phyloP scores from a whole-genome alignment of 2,329 filamentous ascomycete species.

The Trichoderma afroharzianum region DNA sequence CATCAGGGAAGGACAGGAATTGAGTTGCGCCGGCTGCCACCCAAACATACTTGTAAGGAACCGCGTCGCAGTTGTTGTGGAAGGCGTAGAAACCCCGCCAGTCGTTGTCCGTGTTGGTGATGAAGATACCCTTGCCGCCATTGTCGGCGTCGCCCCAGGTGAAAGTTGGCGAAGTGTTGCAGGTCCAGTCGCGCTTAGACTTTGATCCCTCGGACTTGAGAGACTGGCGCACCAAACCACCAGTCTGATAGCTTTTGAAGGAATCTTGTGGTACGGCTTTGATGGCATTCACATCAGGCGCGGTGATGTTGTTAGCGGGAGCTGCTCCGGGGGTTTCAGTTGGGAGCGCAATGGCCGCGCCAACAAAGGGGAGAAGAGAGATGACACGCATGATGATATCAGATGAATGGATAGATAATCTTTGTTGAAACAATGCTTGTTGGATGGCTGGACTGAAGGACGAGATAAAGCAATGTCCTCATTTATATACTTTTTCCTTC shows the following conservation, averaged over 20 bases:
- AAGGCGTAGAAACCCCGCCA: background rate
- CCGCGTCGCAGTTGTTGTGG: background rate
- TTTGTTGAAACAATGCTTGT: background rate
- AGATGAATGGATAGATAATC: background rate
- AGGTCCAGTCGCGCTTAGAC: background rate
- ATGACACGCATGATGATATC: background rate
- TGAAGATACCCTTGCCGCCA: background rate
- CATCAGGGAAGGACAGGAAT: constrained; percentile 26
- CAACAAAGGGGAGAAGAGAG: background rate
- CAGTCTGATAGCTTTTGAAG: background rate
- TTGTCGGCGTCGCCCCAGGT: background rate
- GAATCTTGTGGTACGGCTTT: background rate
- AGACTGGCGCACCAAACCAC: background rate
- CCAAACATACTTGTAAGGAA: background rate
- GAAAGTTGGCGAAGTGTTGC: background rate
- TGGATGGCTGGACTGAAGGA: background rate
- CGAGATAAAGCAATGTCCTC: background rate
- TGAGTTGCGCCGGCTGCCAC: constrained; percentile 16
- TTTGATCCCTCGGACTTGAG: background rate
- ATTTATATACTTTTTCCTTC: background rate
- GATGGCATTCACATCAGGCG: background rate
- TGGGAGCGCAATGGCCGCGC: background rate
- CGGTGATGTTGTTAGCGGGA: background rate
- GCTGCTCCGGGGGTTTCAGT: background rate
- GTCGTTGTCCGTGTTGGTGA: background rate